Evolutionary conservation across 257 asterid species (phyloP), one percentile per base, ranked within the genome.

Genomic region (Solanum appendiculatum): DNA sequence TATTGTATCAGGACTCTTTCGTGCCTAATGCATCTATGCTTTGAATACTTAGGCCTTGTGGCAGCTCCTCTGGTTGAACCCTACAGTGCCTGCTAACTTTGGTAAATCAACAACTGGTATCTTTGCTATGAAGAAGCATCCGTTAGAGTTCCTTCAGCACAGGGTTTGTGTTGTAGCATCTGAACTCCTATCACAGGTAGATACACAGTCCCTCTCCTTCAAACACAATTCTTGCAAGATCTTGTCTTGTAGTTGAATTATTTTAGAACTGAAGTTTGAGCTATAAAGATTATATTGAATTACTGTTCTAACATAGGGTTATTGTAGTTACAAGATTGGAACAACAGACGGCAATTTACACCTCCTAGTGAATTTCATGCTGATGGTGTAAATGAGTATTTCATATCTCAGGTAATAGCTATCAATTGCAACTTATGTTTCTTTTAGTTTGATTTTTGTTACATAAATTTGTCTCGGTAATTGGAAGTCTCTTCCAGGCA

Each of bases 151-250:
- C 91, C 98, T 97, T 89, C 99, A 96, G 86, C 94, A 97, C 89
- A 92, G 94, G 92, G 98, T 95, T 90, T 95, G 98, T 86, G 90
- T 93, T 84, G 92, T 91, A 90, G 96, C 98, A 88, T 95, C 99
- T 82, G 98, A 97, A 92, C 98, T 97, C 90, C 89, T 96, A 91
- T 96, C 99, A 15, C 98, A 96, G 99, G 99, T 97, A 93, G 68
- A 60, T 80, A 80, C 21, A 44, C 36, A 48, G 73, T 63, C 54
- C 27, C 37, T 68, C 60, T 68, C 16, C 77, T 85, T 69, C 83
- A 70, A 70, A 70, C 34, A 48, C 3, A 20, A 56, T 27, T 85
- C 31, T 12, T 70, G 70, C 56, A 16, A 42, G 84, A 56, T 72
- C 58, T 25, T 73, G 31, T 64, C 15, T 70, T 46, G 81, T 39